Evolutionary conservation across 2,329 filamentous ascomycete genomes (phyloP).

Genomic region (Phialophora tarda): DNA sequence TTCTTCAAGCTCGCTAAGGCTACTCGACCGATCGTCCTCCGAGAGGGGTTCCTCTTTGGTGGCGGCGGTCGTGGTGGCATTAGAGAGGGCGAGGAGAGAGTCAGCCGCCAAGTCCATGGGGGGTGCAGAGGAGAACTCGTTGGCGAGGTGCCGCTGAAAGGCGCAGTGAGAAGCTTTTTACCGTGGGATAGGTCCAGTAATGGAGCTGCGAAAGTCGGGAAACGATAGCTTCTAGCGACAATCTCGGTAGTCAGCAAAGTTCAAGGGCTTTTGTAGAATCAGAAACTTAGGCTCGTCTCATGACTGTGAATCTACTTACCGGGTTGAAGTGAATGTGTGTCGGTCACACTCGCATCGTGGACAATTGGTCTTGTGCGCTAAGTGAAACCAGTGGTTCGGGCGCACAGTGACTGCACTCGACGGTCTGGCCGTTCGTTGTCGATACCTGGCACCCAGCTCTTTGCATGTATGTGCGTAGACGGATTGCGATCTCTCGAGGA

Average conservation of each 20-base stretch:
- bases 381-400: slow-evolving; percentile 14
- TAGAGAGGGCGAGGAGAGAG: slow-evolving; percentile 44
- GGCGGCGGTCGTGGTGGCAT: slow-evolving; percentile 44
- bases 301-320: slow-evolving; percentile 14
- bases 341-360: slow-evolving; percentile 28
- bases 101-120: slow-evolving; percentile 50
- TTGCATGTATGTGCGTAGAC: neutral
- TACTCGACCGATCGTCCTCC: slow-evolving; percentile 81
- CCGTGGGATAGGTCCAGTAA: neutral
- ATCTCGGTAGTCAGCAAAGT: slow-evolving; percentile 11
- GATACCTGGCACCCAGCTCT: neutral
- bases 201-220: slow-evolving; percentile 9
- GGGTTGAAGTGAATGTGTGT: slow-evolving; percentile 15
- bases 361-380: slow-evolving; percentile 16
- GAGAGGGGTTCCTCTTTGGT: slow-evolving; percentile 52
- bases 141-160: neutral
- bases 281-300: neutral
- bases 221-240: neutral
- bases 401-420: slow-evolving; percentile 11
- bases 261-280: neutral
- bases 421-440: neutral
- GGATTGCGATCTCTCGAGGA: slow-evolving; percentile 5
- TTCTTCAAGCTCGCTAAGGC: slow-evolving; percentile 89
- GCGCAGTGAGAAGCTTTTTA: slow-evolving; percentile 1
- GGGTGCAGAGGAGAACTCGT: slow-evolving; percentile 7